Base-by-base conservation (phyloP, 2,329 filamentous ascomycete genomes). In the Cercospora janseana region DNA sequence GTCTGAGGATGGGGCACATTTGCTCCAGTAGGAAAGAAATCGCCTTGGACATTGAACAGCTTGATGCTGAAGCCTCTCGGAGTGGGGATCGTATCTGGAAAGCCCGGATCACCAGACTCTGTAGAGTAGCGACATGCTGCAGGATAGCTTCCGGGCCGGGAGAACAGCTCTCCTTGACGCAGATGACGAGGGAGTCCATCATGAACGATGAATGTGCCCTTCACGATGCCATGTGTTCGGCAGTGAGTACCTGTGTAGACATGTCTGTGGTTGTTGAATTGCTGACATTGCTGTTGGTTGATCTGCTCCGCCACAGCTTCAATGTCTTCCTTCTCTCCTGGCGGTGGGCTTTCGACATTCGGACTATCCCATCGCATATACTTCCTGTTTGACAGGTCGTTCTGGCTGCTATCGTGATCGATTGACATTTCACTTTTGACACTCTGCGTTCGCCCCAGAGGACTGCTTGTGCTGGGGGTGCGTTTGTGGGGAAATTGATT, bases 11-110 rank as follows among this genome's bases (percentile, higher is more conserved):
- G 43, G 15, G 64, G 56, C 40, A 59, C 61, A 54, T 66, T 58
- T 58, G 69, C 66, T 31, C 70, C 70, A 23, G 63, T 63, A 6
- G 70, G 63, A 42, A 74, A 71, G 60, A 69, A 69, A 16, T 71
- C 68, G 5, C 71, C 72, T 4, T 68, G 40, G n/a, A 78, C 70
- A 45, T 72, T 69, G 61, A 78, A 78, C 32, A 78, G 59, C 56
- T 78, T 78, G 66, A 78, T 75, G 8, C 63, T 71, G 32, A 77
- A 72, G 18, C 73, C 75, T 29, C 74, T 68, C 3, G 73, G 75
- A 44, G 73, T 70, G 0, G 74, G 67, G 18, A 72, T 70, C 20
- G 67, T 68, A 46, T 75, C 68, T 50, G 73, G 67, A 13, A 73
- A 59, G 9, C 67, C 66, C 41, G 68, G 68, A 48, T 70, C 67